Base-by-base conservation (phyloP, 345 rosid species). In the Aurinia saxatilis region DNA sequence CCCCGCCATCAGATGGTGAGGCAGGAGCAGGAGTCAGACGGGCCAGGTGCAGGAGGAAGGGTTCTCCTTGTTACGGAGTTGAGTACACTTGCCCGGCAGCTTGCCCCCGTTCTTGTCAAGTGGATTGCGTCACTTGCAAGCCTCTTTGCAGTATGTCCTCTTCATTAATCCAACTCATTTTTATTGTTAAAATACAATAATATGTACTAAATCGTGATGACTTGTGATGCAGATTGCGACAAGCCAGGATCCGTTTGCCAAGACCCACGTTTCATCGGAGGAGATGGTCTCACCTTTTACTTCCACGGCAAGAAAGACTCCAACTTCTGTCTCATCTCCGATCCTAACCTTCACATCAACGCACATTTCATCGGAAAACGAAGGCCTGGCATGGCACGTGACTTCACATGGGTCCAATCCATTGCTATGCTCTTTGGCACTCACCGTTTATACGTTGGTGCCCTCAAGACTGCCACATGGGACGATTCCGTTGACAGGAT, bases 181-280 rank as follows among this genome's bases (percentile, higher is more conserved):
- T n/a, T 39, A 0, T 36, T 34, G 8, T 12, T 21, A 11, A 16
- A 5, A 10, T 5, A 50, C 5, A 5, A 2, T 18, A 13, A 27
- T 0, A 36, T 37, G 21, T 0, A 36, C 27, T 46, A 46, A 48
- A 2, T 47, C 10, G 16, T 33, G 49, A 25, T 14, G 25, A 4
- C 2, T 9, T 40, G 0, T 46, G 63, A 82, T 51, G 71, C 75
- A 82, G 88, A 66, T 10, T 84, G 95, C 6, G 82, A 82, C 60
- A 68, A 48, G 30, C 83, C 81, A 9, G 85, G 87, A 31, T 82
- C 84, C 4, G 81, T 81, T 6, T 81, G 88, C 65, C 81, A 81
- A 65, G 95, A 84, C 55, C 91, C 88, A 9, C 70, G 86, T 29
- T 87, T 87, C 79, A 69, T 84, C 8, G 86, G 85, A 12, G 88